Percentiles rank a stretch among this genome's conserved stretches.
Evolutionary conservation across 352 stramenopile species (phyloP).

Genomic region (Pythium dissimile): DNA sequence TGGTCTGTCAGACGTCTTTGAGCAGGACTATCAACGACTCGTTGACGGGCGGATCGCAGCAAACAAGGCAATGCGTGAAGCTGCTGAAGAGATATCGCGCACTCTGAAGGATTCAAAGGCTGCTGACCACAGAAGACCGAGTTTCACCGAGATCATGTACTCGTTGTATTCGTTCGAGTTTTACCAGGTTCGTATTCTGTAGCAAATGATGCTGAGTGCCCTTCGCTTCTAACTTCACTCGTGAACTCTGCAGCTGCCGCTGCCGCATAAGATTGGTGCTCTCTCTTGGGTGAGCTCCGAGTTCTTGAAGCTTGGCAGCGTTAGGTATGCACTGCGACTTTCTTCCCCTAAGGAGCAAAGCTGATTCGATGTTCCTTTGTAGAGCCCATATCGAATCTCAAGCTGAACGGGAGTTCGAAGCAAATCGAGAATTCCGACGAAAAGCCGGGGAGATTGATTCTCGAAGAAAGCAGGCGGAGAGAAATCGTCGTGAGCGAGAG

Average conservation of each 20-base stretch:
- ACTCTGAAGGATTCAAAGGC: background rate
- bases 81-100: conserved; percentile 11
- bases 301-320: conserved; percentile 26
- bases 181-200: conserved; percentile 34
- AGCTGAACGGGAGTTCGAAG: conserved; percentile 32
- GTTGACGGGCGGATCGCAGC: conserved; percentile 53
- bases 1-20: conserved; percentile 76
- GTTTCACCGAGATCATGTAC: conserved; percentile 59
- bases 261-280: conserved; percentile 25
- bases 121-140: conserved; percentile 29
- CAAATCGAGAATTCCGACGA: conserved; percentile 24
- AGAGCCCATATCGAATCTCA: conserved; percentile 30
- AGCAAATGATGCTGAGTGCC: background rate
- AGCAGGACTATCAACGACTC: conserved; percentile 79
- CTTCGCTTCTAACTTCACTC: too few species aligned
- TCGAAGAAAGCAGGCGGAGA: conserved; percentile 21
- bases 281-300: conserved; percentile 30
- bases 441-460: conserved; percentile 29
- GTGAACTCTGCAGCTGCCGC: conserved; percentile 27
- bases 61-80: conserved; percentile 57
- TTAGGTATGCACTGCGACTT: conserved; percentile 24
- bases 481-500: conserved; percentile 28
- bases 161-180: conserved; percentile 71
- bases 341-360: too few species aligned
- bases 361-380: background rate